Base-by-base conservation (phyloP, 2,329 filamentous ascomycete genomes). In the Epichloe glyceriae region DNA sequence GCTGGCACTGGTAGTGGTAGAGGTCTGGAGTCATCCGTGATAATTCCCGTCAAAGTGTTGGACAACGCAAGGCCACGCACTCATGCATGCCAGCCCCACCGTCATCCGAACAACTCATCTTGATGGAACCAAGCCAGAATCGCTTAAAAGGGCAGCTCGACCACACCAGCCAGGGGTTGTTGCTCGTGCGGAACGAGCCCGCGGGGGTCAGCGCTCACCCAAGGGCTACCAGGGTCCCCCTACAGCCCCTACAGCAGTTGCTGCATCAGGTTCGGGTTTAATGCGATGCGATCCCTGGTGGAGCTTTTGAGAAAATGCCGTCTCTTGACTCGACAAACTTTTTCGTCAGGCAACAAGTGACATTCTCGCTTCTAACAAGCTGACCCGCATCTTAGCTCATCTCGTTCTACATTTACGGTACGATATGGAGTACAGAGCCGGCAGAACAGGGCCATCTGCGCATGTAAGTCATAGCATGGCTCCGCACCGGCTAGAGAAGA, bases 21-120 rank as follows among this genome's bases (percentile, higher is more conserved):
- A 10, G 26, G 26, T 30, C 26, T 30, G 26, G 26, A 11, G 26
- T 30, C 4, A 30, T 30, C 26, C 26, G 11, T 26, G 7, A 26
- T 11, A 30, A 30, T 30, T 30, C 26, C 26, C 3, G 26, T 30
- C 17, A 14, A 37, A 35, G 38, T 47, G 52, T 47, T 58, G 48
- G 54, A 54, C 56, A 58, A 53, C 53, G 57, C 55, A 58, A 57
- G 61, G 59, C 61, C 61, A 62, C 61, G 59, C 57, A 59, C 51
- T 55, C 55, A 48, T 63, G 61, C 61, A 63, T 63, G 51, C 56
- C 56, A 38, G 34, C 43, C 46, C 39, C 38, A 26, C 47, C 48
- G n/a, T 50, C 51, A 41, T 46, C n/a, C 38, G 7, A 34, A 41
- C 42, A 40, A 39, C n/a, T 50, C 42, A 40, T 40, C 17, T 33